Base-by-base conservation (phyloP, 2,329 filamentous ascomycete genomes). In the Helicocarpus griseus region DNA sequence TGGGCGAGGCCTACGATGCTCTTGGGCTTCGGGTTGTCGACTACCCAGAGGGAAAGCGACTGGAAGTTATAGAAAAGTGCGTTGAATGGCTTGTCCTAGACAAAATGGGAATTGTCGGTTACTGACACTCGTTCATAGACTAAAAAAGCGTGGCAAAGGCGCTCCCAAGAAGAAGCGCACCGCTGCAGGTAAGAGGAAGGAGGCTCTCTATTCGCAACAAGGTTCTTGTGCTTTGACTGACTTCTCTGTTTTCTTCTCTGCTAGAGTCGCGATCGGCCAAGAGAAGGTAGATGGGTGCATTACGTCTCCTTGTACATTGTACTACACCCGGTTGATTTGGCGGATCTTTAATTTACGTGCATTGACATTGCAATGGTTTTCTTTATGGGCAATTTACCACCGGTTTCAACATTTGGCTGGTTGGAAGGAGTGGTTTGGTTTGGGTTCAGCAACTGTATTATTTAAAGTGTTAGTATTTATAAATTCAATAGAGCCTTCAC, bases 81-180 rank as follows among this genome's bases (percentile, higher is more conserved):
- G 26, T 45, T 22, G 19, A 14, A 19, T 24, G 17, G 26, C 29
- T 29, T 31, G 41, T 36, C 35, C 5, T 19, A 13, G 8, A 31
- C 28, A 13, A 13, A 6, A 21, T 14, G 28, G 24, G 5, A 14
- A 29, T 29, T 35, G 17, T 26, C 22, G 36, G 24, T 39, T 13
- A 47, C 22, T 51, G 39, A 19, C 40, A 17, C 7, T 41, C 9
- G 48, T 40, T 19, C 56, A 57, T 63, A 86, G 83, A 58, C 69
- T 83, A 61, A 88, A 86, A 68, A 70, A 76, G 33, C 83, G 88
- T 73, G 89, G 89, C 60, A 95, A 95, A 76, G 83, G 83, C 51
- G 79, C 84, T 46, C 88, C 89, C 14, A 83, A 91, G 80, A 95
- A 94, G 81, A 90, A 90, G 77, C 83, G 75, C 63, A 80, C 75